Evolutionary conservation across 495 filamentous ascomycete genomes (phyloP).

Genomic region (Lophiostoma macrostomum): DNA sequence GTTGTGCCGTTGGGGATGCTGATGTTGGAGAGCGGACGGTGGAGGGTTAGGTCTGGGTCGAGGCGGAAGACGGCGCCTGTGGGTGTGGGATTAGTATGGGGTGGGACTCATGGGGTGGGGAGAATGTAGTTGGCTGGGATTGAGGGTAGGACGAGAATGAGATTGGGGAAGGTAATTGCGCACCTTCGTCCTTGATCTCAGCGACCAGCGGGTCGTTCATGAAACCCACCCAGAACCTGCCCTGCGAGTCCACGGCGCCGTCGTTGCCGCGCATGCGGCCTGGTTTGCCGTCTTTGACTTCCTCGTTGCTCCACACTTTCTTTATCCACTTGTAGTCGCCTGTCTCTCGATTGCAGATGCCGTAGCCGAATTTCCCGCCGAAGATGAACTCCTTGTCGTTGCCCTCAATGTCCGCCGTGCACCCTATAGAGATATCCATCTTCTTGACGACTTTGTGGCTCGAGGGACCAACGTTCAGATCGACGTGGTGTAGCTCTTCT

Average conservation of each 20-base stretch:
- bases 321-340: constrained; percentile 61
- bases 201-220: constrained; percentile 66
- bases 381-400: constrained; percentile 66
- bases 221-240: constrained; percentile 82
- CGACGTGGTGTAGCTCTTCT: constrained; percentile 68
- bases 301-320: constrained; percentile 55
- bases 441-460: constrained; percentile 61
- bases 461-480: constrained; percentile 60
- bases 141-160: too few species aligned
- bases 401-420: constrained; percentile 79
- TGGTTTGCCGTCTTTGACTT: constrained; percentile 36
- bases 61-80: constrained; percentile 61
- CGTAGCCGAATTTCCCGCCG: constrained; percentile 79
- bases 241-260: constrained; percentile 74
- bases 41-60: constrained; percentile 58
- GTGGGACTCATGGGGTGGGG: too few species aligned
- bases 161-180: constrained; percentile 44
- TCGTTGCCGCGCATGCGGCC: constrained; percentile 66
- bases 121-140: constrained; percentile 25
- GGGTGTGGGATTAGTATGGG: too few species aligned
- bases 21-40: constrained; percentile 59
- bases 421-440: constrained; percentile 65
- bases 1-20: constrained; percentile 87
- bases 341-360: constrained; percentile 65
- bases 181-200: constrained; percentile 40